Evolutionary conservation across 257 asterid species (phyloP).

Genomic region (Salvia miltiorrhiza): DNA sequence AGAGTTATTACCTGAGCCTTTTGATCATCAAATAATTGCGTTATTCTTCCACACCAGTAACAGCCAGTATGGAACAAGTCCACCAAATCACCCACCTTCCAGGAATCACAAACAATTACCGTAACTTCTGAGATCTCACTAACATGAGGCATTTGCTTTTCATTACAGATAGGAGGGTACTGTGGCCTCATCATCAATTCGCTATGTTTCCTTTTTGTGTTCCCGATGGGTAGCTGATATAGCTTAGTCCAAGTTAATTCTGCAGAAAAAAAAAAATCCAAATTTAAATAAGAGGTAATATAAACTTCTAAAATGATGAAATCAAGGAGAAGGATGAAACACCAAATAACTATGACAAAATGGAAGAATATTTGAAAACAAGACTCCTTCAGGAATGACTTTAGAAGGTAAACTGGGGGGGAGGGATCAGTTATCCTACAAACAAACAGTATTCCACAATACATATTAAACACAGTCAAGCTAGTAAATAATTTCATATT

Average conservation of each 20-base stretch:
- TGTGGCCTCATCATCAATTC: slow-evolving; percentile 63
- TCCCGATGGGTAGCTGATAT: slow-evolving; percentile 39
- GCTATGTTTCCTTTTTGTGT: slow-evolving; percentile 9
- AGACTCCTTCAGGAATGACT: not conserved
- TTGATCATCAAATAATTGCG: slow-evolving; percentile 35
- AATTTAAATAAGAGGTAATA: not conserved
- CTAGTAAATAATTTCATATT: too few species aligned
- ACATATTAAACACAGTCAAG: too few species aligned
- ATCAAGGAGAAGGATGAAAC: not conserved
- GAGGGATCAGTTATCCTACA: too few species aligned
- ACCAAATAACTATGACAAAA: not conserved
- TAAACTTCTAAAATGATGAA: not conserved
- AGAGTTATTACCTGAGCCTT: slow-evolving; percentile 55
- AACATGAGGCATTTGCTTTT: slow-evolving; percentile 29
- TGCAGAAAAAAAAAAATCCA: slow-evolving; percentile 31
- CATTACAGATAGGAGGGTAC: slow-evolving; percentile 49
- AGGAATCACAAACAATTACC: slow-evolving; percentile 41
- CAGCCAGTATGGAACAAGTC: slow-evolving; percentile 55
- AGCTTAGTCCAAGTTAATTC: slow-evolving; percentile 38
- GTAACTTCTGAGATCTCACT: slow-evolving; percentile 37
- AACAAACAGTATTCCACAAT: too few species aligned
- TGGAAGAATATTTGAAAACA: not conserved
- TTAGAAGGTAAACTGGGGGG: too few species aligned
- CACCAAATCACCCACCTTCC: slow-evolving; percentile 83
- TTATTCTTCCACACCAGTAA: slow-evolving; percentile 68